Percentiles rank a stretch among this genome's conserved stretches.
Conservation (phyloP, 1,139 yeast genomes). For the Kodamaea sp. region DNA sequence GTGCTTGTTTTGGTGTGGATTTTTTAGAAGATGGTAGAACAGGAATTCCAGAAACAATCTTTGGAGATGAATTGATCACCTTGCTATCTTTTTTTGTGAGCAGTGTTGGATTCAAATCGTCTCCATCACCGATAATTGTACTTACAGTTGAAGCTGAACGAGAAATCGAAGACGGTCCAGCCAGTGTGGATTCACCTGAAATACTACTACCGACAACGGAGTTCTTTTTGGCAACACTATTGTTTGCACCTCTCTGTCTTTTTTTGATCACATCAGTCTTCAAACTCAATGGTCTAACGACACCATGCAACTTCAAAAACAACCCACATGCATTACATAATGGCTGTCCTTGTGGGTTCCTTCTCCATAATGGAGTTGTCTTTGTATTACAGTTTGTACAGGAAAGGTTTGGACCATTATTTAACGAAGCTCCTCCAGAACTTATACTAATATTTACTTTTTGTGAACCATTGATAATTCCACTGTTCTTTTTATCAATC, state of each 20-base stretch:
- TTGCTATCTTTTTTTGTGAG: constrained; percentile 14
- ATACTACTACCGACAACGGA: constrained; percentile 1
- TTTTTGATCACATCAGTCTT: constrained; percentile 28
- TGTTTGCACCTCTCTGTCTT: constrained; percentile 22
- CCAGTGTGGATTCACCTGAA: too few species aligned
- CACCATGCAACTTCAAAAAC: constrained; percentile 26
- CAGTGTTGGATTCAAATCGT: constrained; percentile 24
- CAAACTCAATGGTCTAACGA: constrained; percentile 26
- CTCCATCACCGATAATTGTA: constrained; percentile 17
- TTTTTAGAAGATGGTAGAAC: constrained; percentile 4
- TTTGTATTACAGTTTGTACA: constrained; percentile 27
- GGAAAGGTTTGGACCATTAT: constrained; percentile 9
- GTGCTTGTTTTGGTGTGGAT: not conserved
- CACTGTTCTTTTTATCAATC: constrained; percentile 8
- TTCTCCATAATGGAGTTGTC: constrained; percentile 27
- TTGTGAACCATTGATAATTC: constrained; percentile 2
- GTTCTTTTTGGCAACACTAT: constrained; percentile 10
- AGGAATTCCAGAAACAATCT: constrained; percentile 1
- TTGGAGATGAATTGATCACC: constrained; percentile 8
- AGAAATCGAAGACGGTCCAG: too few species aligned
- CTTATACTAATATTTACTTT: not conserved
- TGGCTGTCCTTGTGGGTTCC: constrained; percentile 28
- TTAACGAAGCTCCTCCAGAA: constrained; percentile 1
- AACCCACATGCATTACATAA: constrained; percentile 29
- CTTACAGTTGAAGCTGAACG: not conserved